These are phyloP conservation scores for Monosporozyma servazzii DNA, from an alignment of 805 yeast genomes.

Conservation along the genomic window DNA sequence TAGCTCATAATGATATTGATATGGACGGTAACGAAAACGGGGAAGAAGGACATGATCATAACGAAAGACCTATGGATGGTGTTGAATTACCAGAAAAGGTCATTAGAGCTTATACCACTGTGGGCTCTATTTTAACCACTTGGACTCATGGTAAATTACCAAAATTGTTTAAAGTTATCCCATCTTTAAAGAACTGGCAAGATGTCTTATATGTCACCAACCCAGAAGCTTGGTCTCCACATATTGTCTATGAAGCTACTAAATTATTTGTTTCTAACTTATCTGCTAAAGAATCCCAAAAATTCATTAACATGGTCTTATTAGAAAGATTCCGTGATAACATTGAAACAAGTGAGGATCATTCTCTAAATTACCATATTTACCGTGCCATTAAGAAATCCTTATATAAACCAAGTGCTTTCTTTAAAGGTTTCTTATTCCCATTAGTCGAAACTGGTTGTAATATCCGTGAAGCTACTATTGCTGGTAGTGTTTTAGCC, in stretches of 20 bases:
- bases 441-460: conserved; percentile 87
- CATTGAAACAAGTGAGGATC: conserved; percentile 66
- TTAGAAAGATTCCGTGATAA: conserved; percentile 63
- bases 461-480: conserved; percentile 86
- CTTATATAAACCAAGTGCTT: conserved; percentile 93
- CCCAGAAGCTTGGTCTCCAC: conserved; percentile 92
- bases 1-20: conserved; percentile 13
- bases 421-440: conserved; percentile 90
- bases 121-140: conserved; percentile 76
- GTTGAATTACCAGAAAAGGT: conserved; percentile 93
- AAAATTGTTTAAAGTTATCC: conserved; percentile 90
- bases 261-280: conserved; percentile 86
- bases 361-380: conserved; percentile 80
- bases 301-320: conserved; percentile 59
- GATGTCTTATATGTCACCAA: conserved; percentile 87
- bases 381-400: conserved; percentile 89
- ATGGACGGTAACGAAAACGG: conserved; percentile 14
- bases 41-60: conserved; percentile 20
- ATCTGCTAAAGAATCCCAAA: conserved; percentile 80
- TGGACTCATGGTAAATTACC: conserved; percentile 96
- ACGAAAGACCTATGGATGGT: conserved; percentile 46
- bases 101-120: conserved; percentile 85
- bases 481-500: conserved; percentile 83
- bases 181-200: conserved; percentile 90
- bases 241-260: conserved; percentile 90